A percentile compares a stretch with the other conserved stretches of the same genome.
phyloP scores from a whole-genome alignment of 192 early-diverging fungal genomes.

The Spizellomyces punctatus region DNA sequence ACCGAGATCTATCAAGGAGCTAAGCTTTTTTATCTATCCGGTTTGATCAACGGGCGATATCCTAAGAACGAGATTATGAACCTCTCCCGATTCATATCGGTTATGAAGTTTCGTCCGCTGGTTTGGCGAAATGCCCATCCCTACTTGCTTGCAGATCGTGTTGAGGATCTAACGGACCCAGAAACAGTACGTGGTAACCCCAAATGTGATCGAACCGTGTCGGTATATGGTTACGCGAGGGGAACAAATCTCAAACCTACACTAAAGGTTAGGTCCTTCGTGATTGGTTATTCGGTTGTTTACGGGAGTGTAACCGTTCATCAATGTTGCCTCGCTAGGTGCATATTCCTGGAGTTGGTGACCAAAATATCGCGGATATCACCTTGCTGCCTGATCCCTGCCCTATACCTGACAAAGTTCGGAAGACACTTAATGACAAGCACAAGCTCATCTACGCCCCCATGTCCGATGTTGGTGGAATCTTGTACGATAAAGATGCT shows the following conservation, averaged over 20 bases:
- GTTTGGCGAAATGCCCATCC: conserved; percentile 97
- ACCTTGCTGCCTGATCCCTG: conserved; percentile 89
- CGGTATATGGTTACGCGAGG: conserved; percentile 93
- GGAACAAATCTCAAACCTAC: conserved; percentile 90
- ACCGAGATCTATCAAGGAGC: conserved; percentile 99
- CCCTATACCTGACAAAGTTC: conserved; percentile 92
- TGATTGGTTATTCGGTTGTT: neutral
- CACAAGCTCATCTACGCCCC: conserved; percentile 97
- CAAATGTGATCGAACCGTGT: conserved; percentile 88
- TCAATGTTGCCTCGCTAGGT: conserved; percentile 46
- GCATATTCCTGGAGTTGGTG: conserved; percentile 95
- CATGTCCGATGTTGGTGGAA: conserved; percentile 96
- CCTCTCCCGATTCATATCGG: conserved; percentile 95
- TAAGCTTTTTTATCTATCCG: conserved; percentile 97
- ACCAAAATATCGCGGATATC: conserved; percentile 76
- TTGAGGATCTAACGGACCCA: conserved; percentile 96
- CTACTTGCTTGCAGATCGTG: conserved; percentile 95
- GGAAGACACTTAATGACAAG: conserved; percentile 87
- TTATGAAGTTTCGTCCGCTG: conserved; percentile 96
- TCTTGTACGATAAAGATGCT: conserved; percentile 99
- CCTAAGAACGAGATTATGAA: conserved; percentile 93
- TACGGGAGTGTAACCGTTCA: neutral
- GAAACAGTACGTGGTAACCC: conserved; percentile 77
- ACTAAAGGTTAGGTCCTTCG: conserved; percentile 57
- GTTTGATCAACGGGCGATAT: conserved; percentile 92